These are phyloP conservation scores for Globisporangium viniferum DNA, from an alignment of 352 stramenopile genomes.

Conservation along the genomic window DNA sequence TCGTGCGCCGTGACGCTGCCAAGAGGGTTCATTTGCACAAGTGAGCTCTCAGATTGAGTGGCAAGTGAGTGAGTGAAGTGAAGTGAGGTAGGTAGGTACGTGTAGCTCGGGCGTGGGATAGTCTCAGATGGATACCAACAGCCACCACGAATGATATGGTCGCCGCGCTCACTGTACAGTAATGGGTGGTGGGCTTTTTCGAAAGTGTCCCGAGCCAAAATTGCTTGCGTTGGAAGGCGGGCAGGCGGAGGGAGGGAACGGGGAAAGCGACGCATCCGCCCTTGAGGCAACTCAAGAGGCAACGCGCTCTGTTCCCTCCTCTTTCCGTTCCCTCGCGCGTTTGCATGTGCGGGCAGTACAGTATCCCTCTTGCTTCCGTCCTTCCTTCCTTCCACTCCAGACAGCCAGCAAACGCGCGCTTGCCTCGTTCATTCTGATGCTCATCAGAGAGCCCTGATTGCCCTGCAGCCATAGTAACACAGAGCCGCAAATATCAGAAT, in stretches of 20 bases:
- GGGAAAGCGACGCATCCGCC: not conserved
- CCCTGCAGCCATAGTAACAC: not conserved
- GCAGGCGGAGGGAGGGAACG: not conserved
- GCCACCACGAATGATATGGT: not conserved
- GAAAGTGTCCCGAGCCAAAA: not conserved
- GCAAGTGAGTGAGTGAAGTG: not conserved
- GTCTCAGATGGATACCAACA: not conserved
- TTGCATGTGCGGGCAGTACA: not conserved
- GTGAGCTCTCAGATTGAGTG: not conserved
- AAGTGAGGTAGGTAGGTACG: not conserved
- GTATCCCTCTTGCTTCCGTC: not conserved
- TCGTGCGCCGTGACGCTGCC: not conserved
- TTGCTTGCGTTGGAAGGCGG: not conserved
- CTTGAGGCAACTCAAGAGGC: not conserved
- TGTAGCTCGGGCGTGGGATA: not conserved
- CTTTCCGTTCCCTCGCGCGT: not conserved
- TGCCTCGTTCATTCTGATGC: too few species aligned
- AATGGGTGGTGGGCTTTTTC: not conserved
- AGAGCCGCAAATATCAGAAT: constrained; percentile 5
- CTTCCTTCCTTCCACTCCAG: too few species aligned
- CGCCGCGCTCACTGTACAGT: not conserved
- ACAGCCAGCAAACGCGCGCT: too few species aligned
- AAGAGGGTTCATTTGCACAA: constrained; percentile 5
- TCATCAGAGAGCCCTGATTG: too few species aligned
- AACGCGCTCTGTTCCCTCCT: not conserved